Evolutionary conservation across 352 stramenopile species (phyloP), one percentile per base, ranked within the genome.

Genomic region (Globisporangium canariense): DNA sequence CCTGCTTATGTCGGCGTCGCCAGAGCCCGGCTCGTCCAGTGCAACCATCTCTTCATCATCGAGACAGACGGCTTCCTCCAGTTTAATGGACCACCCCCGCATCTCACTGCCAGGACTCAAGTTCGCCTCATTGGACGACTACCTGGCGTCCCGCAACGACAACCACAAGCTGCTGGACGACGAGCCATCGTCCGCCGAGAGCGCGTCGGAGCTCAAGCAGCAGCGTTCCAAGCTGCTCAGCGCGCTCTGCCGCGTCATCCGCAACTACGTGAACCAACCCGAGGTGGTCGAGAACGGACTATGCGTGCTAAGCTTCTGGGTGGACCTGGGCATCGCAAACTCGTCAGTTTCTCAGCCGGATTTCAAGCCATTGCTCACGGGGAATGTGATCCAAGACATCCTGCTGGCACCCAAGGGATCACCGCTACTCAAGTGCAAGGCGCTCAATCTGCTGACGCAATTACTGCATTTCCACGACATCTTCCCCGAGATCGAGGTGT

Each of bases 381-480:
- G 68, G 11, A 81, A 86, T 40, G 65, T 85, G 22, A 83, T 89
- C 16, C 66, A 81, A 65, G 66, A 77, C 18, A 74, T 89, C 61
- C 49, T 86, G 36, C 51, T 86, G 54, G 68, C 74, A 10, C 77
- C 77, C 7, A 85, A 82, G 36, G 66, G 76, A 3, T 47, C 66
- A 20, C 52, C 67, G 47, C 54, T 10, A 1, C 59, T 70, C 18
- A 86, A 86, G 58, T 56, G 68, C 6, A 70, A 76, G 62, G 76
- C 79, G 43, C 47, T 89, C 52, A 53, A 58, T 7, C 49, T 89
- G 28, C 64, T 82, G 47, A 71, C 67, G 6, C 66, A 85, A 43
- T 34, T 86, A 28, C 64, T 89, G 46, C 66, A 71, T 8, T 68
- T 79, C 41, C 71, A 70, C 28, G 74, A 82, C 53, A 46, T 81